Conservation (phyloP, 176 grass and related monocot species). For the Elymus sibiricus region DNA sequence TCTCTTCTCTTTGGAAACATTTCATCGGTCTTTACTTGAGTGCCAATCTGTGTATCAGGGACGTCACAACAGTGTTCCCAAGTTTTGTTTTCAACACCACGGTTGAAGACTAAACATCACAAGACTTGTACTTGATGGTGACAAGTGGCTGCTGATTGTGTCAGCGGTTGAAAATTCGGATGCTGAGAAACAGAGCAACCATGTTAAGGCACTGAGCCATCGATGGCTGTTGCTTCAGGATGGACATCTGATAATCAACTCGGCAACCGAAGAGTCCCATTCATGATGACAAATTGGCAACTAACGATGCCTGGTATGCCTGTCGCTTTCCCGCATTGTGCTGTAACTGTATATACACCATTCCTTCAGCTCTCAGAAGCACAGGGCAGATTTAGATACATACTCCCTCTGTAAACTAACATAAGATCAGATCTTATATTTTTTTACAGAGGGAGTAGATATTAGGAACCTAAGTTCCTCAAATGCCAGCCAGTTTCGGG, state of each 20-base stretch:
- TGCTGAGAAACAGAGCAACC: not conserved
- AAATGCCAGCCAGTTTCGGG: not conserved
- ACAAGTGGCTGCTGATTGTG: slow-evolving; percentile 12
- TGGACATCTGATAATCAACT: not conserved
- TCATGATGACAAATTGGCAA: not conserved
- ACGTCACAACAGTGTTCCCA: slow-evolving; percentile 79
- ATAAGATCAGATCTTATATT: too few relatives aligned
- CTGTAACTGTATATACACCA: slow-evolving; percentile 1
- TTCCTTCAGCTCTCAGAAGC: not conserved
- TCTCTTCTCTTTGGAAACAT: not conserved
- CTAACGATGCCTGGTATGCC: not conserved
- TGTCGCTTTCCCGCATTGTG: not conserved
- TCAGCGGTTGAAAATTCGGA: not conserved
- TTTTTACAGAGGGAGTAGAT: too few relatives aligned
- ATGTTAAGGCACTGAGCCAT: not conserved
- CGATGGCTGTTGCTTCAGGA: not conserved
- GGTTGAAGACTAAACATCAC: slow-evolving; percentile 54
- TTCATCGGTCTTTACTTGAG: too few relatives aligned
- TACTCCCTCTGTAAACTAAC: too few relatives aligned
- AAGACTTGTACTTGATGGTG: not conserved
- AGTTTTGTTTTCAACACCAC: slow-evolving; percentile 82
- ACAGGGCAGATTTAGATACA: slow-evolving; percentile 11
- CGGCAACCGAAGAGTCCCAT: not conserved
- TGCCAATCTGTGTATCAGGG: slow-evolving; percentile 36
- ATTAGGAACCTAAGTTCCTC: not conserved